Percentiles rank a stretch among this genome's conserved stretches.
phyloP scores from a whole-genome alignment of 1,139 yeast species.

The Zygosaccharomyces sapae region DNA sequence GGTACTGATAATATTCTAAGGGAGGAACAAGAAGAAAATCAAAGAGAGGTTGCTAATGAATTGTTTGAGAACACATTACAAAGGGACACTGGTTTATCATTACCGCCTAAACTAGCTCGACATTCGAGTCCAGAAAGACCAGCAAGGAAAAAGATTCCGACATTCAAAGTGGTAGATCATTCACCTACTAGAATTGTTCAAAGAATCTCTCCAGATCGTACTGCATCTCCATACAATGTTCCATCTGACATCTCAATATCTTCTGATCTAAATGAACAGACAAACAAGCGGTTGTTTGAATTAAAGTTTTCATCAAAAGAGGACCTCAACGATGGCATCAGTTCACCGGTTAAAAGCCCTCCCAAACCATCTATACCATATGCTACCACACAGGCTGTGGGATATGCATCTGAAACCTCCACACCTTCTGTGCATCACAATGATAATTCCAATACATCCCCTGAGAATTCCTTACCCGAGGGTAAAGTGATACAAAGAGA shows the following conservation, averaged over 20 bases:
- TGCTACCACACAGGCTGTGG: constrained; percentile 4
- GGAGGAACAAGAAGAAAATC: not conserved
- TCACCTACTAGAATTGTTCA: constrained; percentile 15
- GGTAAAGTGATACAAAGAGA: constrained; percentile 2
- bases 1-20: not conserved
- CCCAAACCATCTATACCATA: constrained; percentile 1
- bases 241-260: constrained; percentile 21
- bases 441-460: constrained; percentile 10
- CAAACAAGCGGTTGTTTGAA: constrained; percentile 20
- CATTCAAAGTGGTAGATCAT: constrained; percentile 12
- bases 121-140: not conserved
- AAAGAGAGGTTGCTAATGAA: not conserved
- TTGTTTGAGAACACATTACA: not conserved
- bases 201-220: constrained; percentile 7
- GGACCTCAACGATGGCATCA: constrained; percentile 14
- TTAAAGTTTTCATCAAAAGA: constrained; percentile 23
- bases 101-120: no score
- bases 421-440: constrained; percentile 9
- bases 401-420: constrained; percentile 7
- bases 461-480: constrained; percentile 10
- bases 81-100: not conserved
- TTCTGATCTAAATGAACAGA: constrained; percentile 16
- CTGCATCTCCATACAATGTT: constrained; percentile 6
- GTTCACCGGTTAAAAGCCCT: constrained; percentile 13
- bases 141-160: constrained; percentile 2